phyloP scores from a whole-genome alignment of 768 basidiomycete species.

The Sporobolomyces phaffii region DNA sequence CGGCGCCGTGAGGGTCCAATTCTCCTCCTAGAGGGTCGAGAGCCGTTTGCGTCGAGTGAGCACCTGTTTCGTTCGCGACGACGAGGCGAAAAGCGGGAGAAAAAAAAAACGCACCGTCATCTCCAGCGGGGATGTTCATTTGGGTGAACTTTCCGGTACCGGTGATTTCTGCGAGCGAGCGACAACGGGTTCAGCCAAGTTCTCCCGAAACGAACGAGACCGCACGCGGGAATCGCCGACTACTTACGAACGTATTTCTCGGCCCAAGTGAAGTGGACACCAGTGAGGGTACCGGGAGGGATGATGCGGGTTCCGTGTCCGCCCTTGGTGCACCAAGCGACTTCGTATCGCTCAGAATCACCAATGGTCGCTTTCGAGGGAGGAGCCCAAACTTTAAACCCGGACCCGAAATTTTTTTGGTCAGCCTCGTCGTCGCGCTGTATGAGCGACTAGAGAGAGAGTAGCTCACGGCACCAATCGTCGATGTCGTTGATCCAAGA shows the following conservation, averaged over 20 bases:
- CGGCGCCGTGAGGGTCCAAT: conserved; percentile 50
- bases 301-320: conserved; percentile 43
- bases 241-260: conserved; percentile 11
- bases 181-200: too few species aligned
- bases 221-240: too few species aligned
- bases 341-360: conserved; percentile 47
- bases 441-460: too few species aligned
- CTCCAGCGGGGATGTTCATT: conserved; percentile 60
- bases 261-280: conserved; percentile 41
- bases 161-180: conserved; percentile 47
- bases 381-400: too few species aligned
- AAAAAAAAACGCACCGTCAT: conserved; percentile 57
- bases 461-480: conserved; percentile 53
- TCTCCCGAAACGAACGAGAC: too few species aligned
- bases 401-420: too few species aligned
- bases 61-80: too few species aligned
- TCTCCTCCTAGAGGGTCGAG: too few species aligned
- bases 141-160: conserved; percentile 55
- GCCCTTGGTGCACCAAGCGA: conserved; percentile 68
- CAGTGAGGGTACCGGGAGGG: conserved; percentile 38
- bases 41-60: too few species aligned
- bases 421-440: too few species aligned
- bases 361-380: conserved; percentile 21
- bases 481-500: conserved; percentile 48
- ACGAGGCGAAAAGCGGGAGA: too few species aligned